Conservation (phyloP, 306 rosid genomes). For the Pachyrhizus erosus region DNA sequence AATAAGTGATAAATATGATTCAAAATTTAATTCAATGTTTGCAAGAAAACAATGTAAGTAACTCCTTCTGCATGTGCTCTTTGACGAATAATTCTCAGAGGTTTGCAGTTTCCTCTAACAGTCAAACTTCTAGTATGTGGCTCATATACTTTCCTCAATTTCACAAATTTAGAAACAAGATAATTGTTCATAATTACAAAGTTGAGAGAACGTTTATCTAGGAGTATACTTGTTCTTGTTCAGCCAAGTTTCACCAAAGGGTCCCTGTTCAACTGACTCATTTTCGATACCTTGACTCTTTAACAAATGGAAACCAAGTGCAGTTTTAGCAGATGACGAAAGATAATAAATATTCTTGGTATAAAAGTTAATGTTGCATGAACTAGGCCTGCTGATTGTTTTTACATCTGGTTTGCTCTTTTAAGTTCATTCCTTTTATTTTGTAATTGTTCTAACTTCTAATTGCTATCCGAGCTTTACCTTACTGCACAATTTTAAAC, state of each 20-base stretch:
- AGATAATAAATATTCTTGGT: background rate
- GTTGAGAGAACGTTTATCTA: background rate
- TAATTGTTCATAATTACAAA: background rate
- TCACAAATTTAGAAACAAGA: background rate
- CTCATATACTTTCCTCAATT: background rate
- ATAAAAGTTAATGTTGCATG: background rate
- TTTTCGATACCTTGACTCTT: background rate
- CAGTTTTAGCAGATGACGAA: background rate
- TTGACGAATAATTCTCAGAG: background rate
- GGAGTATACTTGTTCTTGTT: background rate
- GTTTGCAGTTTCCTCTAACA: background rate
- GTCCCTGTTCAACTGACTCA: background rate
- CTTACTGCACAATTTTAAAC: background rate
- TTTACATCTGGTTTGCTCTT: background rate
- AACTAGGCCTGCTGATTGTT: background rate
- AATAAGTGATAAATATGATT: background rate
- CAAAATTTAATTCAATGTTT: background rate
- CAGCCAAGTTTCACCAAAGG: background rate
- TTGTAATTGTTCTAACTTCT: background rate
- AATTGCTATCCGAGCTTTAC: background rate
- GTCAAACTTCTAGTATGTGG: background rate
- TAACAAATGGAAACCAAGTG: background rate
- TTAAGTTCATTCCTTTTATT: background rate
- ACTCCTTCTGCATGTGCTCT: background rate
- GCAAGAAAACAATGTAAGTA: background rate